Evolutionary conservation across 306 rosid genomes (phyloP).

Genomic region (Parietaria judaica): DNA sequence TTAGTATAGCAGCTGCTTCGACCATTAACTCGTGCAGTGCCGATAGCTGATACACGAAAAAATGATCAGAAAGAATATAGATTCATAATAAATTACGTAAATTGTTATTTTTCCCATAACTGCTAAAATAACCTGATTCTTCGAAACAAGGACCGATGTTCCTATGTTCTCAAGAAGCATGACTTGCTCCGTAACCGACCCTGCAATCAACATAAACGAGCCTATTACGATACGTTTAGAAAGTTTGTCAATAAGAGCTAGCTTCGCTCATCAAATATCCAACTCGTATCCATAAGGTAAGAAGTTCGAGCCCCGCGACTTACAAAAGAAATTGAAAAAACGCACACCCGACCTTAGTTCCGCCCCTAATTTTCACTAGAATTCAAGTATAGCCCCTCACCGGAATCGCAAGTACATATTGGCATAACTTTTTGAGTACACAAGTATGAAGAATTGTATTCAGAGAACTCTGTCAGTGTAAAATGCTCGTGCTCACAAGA

Average conservation of each 20-base stretch:
- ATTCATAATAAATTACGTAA: background rate
- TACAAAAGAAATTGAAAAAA: background rate
- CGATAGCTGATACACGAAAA: constrained; percentile 53
- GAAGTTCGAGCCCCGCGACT: background rate
- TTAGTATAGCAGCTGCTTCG: constrained; percentile 76
- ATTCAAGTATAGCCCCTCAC: too few species aligned
- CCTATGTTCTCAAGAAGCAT: constrained; percentile 96
- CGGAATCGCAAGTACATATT: too few species aligned
- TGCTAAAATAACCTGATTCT: constrained; percentile 60
- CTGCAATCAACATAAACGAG: constrained; percentile 26
- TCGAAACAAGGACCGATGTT: constrained; percentile 89
- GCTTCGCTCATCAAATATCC: too few species aligned
- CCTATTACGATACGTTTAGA: background rate
- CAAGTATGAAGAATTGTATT: too few species aligned
- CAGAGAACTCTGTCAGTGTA: too few species aligned
- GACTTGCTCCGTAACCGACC: constrained; percentile 86
- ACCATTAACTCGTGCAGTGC: constrained; percentile 68
- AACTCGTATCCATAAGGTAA: background rate
- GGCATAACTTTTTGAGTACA: too few species aligned
- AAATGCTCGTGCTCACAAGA: background rate
- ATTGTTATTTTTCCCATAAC: background rate
- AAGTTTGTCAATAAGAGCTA: too few species aligned
- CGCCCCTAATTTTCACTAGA: too few species aligned
- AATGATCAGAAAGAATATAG: background rate
- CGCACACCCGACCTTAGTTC: too few species aligned